Evolutionary conservation across 305 asterid genomes (phyloP).

Genomic region (Fraxinus latifolia): DNA sequence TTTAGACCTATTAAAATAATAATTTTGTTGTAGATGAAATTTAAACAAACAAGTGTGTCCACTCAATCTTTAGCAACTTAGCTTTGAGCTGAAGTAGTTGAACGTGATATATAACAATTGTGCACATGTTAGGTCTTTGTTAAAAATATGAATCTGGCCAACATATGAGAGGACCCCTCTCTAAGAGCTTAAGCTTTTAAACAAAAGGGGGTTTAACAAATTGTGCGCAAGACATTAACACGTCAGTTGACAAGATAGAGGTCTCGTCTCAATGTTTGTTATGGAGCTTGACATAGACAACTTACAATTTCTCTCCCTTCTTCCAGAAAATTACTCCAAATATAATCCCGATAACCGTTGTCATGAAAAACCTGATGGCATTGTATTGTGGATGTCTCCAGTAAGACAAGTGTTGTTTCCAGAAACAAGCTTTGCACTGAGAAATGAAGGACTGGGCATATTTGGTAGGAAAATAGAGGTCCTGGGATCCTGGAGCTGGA

Average conservation of each 20-base stretch:
- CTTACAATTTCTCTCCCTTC: slow-evolving; percentile 36
- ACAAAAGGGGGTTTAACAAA: not conserved
- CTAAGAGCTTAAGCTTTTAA: not conserved
- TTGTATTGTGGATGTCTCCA: slow-evolving; percentile 45
- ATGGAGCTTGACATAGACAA: not conserved
- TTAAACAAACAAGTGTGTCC: not conserved
- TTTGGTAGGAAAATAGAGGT: slow-evolving; percentile 39
- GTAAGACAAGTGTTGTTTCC: slow-evolving; percentile 46
- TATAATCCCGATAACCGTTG: slow-evolving; percentile 30
- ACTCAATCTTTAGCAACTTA: not conserved
- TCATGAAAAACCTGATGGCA: slow-evolving; percentile 33
- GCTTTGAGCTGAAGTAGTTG: slow-evolving; percentile 1
- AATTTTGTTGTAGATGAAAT: not conserved
- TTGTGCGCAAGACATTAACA: not conserved
- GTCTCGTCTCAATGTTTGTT: not conserved
- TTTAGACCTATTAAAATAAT: slow-evolving; percentile 20
- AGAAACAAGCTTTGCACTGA: slow-evolving; percentile 39
- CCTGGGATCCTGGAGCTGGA: slow-evolving; percentile 32
- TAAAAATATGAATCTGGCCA: not conserved
- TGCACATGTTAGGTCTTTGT: not conserved
- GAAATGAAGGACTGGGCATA: slow-evolving; percentile 28
- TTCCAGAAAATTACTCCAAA: slow-evolving; percentile 43
- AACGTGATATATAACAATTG: not conserved
- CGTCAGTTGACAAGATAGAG: not conserved
- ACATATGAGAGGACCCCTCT: not conserved